These are phyloP conservation scores for Penicillium polonicum DNA, from an alignment of 2,329 filamentous ascomycete species.

Conservation along the genomic window DNA sequence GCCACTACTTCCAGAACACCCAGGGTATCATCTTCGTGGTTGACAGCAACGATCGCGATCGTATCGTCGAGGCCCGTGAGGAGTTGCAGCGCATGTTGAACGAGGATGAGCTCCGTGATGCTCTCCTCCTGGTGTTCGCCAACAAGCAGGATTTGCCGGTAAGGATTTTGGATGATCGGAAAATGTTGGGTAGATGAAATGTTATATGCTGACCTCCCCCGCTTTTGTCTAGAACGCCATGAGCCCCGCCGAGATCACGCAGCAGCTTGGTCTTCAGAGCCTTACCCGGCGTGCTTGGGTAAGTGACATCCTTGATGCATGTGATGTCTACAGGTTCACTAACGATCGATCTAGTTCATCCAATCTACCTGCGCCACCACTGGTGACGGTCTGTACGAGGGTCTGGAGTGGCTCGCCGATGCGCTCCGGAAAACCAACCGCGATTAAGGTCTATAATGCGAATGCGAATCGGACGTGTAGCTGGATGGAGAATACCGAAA, in stretches of 20 bases:
- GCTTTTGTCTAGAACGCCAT: slow-evolving; percentile 77
- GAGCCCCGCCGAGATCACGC: slow-evolving; percentile 99
- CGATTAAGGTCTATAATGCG: slow-evolving; percentile 44
- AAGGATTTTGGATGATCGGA: slow-evolving; percentile 43
- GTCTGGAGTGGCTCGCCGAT: slow-evolving; percentile 89
- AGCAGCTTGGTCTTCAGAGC: slow-evolving; percentile 99
- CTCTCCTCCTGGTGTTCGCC: slow-evolving; percentile 93
- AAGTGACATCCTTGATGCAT: slow-evolving; percentile 48
- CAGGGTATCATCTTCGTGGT: slow-evolving; percentile 99
- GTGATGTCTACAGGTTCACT: slow-evolving; percentile 14
- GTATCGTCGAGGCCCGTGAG: slow-evolving; percentile 93
- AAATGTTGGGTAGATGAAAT: not conserved
- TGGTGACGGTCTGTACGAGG: slow-evolving; percentile 98
- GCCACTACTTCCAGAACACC: slow-evolving; percentile 99
- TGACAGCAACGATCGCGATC: slow-evolving; percentile 97
- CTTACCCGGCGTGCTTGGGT: slow-evolving; percentile 99
- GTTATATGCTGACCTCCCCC: slow-evolving; percentile 30
- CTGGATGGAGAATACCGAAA: slow-evolving; percentile 31
- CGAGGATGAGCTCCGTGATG: slow-evolving; percentile 97
- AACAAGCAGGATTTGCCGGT: slow-evolving; percentile 99
- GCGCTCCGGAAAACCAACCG: slow-evolving; percentile 70
- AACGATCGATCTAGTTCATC: slow-evolving; percentile 69
- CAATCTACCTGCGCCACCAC: slow-evolving; percentile 99
- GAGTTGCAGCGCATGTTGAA: slow-evolving; percentile 98
- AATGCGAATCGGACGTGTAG: slow-evolving; percentile 29